A percentile compares a stretch with the other conserved stretches of the same genome.
Evolutionary conservation across 1,284 basidiomycete species (phyloP).

Genomic region (Moesziomyces parantarcticus): DNA sequence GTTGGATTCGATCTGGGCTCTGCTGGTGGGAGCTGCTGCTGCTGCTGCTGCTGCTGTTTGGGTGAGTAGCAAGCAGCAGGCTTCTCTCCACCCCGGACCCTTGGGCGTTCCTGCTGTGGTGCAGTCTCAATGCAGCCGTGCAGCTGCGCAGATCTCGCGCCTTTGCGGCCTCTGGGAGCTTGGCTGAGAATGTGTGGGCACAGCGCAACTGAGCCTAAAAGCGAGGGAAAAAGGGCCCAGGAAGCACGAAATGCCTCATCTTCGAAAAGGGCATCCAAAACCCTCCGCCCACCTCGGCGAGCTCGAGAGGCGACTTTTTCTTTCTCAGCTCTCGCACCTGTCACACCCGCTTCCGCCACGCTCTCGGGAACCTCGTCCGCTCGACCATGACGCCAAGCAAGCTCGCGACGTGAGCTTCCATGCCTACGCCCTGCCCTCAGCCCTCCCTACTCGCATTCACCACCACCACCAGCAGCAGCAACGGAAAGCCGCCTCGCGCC

Average conservation of each 20-base stretch:
- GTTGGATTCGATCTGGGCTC: background rate
- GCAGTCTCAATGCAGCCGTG: background rate
- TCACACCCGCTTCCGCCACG: too few relatives aligned
- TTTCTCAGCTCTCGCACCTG: conserved; percentile 1
- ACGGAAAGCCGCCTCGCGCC: too few relatives aligned
- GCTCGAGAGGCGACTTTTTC: conserved; percentile 3
- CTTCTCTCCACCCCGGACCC: conserved; percentile 26
- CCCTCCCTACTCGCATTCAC: background rate
- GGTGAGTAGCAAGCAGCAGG: too few relatives aligned
- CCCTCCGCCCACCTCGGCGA: conserved; percentile 25
- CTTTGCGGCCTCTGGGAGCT: too few relatives aligned
- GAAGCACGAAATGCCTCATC: conserved; percentile 4
- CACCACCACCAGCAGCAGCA: too few relatives aligned
- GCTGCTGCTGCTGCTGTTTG: too few relatives aligned
- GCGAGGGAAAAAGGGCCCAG: background rate
- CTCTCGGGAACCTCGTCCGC: conserved; percentile 9
- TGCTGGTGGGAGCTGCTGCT: too few relatives aligned
- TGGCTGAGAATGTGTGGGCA: too few relatives aligned
- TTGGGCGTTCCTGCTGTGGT: background rate
- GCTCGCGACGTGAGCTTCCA: background rate
- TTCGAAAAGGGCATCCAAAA: conserved; percentile 14
- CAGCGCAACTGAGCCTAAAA: background rate
- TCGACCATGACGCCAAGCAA: background rate
- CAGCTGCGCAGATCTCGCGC: background rate
- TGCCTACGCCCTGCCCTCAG: background rate